Evolutionary conservation across 805 yeast genomes (phyloP).

Genomic region (Kodamaea nitidulidarum): DNA sequence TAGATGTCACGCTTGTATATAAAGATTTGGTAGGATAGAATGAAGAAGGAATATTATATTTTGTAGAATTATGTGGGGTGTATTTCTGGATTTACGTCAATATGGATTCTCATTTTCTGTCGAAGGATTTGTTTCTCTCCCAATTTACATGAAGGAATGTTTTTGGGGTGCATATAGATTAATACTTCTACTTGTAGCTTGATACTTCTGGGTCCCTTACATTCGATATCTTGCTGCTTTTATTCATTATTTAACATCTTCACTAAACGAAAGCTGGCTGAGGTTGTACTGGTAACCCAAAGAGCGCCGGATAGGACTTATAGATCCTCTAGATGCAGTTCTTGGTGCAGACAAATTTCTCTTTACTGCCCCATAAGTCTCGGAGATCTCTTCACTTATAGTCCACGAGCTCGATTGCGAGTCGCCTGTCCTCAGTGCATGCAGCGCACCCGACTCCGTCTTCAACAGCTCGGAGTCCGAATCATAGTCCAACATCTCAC

Average conservation of each 20-base stretch:
- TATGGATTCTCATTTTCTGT: no score
- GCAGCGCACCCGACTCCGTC: no score
- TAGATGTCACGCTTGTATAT: conserved; percentile 12
- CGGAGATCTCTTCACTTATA: conserved; percentile 10
- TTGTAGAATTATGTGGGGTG: no score
- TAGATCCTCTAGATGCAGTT: background rate
- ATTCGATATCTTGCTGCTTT: no score
- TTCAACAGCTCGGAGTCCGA: conserved; percentile 22
- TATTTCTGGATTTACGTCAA: no score
- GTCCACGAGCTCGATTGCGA: conserved; percentile 6
- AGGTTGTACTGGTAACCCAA: conserved; percentile 8
- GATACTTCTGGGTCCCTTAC: no score
- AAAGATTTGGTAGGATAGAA: background rate
- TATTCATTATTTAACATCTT: no score
- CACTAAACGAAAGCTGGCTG: background rate
- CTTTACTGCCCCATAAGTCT: conserved; percentile 16
- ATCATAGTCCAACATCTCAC: conserved; percentile 43
- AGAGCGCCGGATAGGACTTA: conserved; percentile 5
- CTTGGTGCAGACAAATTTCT: conserved; percentile 1
- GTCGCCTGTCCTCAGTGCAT: background rate
- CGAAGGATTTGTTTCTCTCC: no score
- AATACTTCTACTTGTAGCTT: no score
- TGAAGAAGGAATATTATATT: no score
- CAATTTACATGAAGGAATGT: no score
- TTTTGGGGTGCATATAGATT: no score